phyloP scores from a whole-genome alignment of 257 asterid genomes.

The Capsicum rhomboideum region DNA sequence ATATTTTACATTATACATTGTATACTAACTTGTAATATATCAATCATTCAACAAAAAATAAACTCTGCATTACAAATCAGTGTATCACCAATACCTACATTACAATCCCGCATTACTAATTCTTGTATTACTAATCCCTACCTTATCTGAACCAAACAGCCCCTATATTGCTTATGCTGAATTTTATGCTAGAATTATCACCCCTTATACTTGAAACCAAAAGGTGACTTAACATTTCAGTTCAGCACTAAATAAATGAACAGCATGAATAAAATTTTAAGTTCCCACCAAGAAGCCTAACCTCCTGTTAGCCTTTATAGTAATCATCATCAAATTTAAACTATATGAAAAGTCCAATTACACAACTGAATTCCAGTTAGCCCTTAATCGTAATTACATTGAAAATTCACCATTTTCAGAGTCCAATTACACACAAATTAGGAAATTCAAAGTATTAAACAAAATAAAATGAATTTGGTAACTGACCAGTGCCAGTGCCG shows the following conservation, averaged over 20 bases:
- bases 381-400: background rate
- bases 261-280: background rate
- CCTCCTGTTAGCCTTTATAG: background rate
- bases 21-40: too few relatives aligned
- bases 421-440: background rate
- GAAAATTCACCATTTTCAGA: background rate
- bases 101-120: background rate
- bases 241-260: background rate
- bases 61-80: background rate
- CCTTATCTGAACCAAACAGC: background rate
- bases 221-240: background rate
- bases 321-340: background rate
- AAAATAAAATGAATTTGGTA: background rate
- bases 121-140: background rate
- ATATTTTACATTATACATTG: background rate
- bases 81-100: background rate
- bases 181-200: background rate
- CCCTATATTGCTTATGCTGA: background rate
- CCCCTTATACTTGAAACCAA: background rate
- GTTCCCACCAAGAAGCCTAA: background rate
- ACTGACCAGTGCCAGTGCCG: slow-evolving; percentile 60
- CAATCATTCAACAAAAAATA: too few relatives aligned
- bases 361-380: background rate
- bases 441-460: background rate
- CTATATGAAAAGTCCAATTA: background rate